Evolutionary conservation across 768 basidiomycete species (phyloP), one percentile per base, ranked within the genome.

Genomic region (Serendipita sp.): DNA sequence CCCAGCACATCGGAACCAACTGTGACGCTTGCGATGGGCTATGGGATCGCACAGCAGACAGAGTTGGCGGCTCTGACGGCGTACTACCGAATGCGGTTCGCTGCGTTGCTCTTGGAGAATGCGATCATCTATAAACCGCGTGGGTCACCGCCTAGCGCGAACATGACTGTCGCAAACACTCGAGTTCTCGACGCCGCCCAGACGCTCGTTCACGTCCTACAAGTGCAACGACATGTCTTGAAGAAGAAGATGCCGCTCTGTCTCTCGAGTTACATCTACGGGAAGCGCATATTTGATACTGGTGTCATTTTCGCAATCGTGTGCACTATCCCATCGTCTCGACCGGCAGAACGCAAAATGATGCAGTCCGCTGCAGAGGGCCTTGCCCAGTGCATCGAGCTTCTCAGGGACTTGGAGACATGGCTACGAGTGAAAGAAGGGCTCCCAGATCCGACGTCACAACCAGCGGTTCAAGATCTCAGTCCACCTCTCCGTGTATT

Each of bases 201-300:
- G 32, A 30, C 13, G 16, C 53, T 54, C 24, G 10, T 54, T 11
- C 15, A 15, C 30, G 53, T 32, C 24, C 16, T 54, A 1, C 10
- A 32, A 13, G 53, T 54, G 13, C 53, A 54, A 30, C 53, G 53
- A n/a, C 53, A 54, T 32, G 53, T 54, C 1, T 1, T 54, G 16
- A 54, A 54, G 53, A 54, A 54, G 28, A 54, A 54, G 53, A 54
- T 54, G 53, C 53, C 53, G 53, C 53, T 54, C 30, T 15, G 15
- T 11, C 32, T 54, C 16, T 54, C 53, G 53, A 54, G 32, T 54
- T 54, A 54, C 32, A 30, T 15, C 53, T 54, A 54, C 32, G 53
- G 53, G 11, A 54, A 54, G 30, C 53, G 53, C 13, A 54, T 54
- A 15, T 54, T 54, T 54, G 53, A 54, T 28, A 30, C 53, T 11